phyloP scores from a whole-genome alignment of 805 yeast genomes.

The Suhomyces xylopsoci region DNA sequence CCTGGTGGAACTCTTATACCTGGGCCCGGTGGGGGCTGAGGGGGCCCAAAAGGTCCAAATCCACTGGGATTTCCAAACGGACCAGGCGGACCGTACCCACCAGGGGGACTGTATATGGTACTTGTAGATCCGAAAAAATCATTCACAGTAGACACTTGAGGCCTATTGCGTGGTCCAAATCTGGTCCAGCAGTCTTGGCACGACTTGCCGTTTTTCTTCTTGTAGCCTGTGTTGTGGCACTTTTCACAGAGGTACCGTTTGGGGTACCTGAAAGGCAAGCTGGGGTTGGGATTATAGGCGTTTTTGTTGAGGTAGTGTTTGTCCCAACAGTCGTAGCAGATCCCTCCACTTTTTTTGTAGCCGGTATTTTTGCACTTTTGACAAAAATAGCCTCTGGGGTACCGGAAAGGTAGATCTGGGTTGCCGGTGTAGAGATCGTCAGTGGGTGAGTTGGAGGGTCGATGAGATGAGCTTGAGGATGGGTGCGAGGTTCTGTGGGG shows the following conservation, averaged over 20 bases:
- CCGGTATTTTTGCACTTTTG: slow-evolving; percentile 36
- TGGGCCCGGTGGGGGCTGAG: not conserved
- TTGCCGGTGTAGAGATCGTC: slow-evolving; percentile 13
- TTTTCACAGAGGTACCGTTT: slow-evolving; percentile 56
- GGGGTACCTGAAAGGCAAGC: slow-evolving; percentile 68
- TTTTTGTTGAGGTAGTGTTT: slow-evolving; percentile 23
- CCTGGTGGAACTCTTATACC: slow-evolving; percentile 57
- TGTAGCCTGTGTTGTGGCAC: slow-evolving; percentile 72
- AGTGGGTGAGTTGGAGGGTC: slow-evolving; percentile 1
- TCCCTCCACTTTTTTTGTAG: slow-evolving; percentile 23
- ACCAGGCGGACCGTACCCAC: not conserved
- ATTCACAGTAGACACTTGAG: not conserved
- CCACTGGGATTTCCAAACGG: not conserved
- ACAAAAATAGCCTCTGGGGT: slow-evolving; percentile 30
- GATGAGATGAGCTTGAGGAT: not conserved
- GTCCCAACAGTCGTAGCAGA: slow-evolving; percentile 32
- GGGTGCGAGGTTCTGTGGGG: slow-evolving; percentile 6
- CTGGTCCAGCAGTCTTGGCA: slow-evolving; percentile 70
- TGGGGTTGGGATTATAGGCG: slow-evolving; percentile 46
- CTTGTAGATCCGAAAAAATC: slow-evolving; percentile 4
- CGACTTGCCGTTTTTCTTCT: slow-evolving; percentile 56
- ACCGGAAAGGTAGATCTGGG: slow-evolving; percentile 24
- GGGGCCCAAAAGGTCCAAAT: not conserved
- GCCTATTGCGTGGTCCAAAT: slow-evolving; percentile 48
- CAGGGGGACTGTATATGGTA: not conserved